Percentiles rank a stretch among this genome's conserved stretches.
Evolutionary conservation across 148 eudicot species (phyloP).

Genomic region (Camellia granthamiana): DNA sequence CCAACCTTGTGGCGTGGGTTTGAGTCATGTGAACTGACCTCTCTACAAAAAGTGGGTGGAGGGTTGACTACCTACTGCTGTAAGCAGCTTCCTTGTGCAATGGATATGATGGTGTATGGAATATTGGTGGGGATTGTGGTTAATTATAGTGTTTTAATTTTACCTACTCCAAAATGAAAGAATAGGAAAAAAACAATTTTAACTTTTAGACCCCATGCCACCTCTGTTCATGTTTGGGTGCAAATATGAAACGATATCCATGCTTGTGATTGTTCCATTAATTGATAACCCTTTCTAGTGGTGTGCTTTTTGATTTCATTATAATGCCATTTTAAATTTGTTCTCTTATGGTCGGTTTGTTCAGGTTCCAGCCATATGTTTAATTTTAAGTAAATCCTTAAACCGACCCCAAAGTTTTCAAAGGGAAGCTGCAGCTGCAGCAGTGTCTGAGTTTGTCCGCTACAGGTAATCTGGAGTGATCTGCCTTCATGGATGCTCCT

Average conservation of each 20-base stretch:
- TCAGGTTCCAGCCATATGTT: slow-evolving; percentile 65
- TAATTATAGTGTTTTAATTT: neutral
- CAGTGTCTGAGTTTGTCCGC: slow-evolving; percentile 80
- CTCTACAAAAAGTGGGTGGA: too few species aligned
- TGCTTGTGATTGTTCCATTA: slow-evolving; percentile 1
- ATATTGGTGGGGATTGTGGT: neutral
- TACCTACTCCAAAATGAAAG: neutral
- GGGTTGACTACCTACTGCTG: too few species aligned
- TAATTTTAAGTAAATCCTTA: slow-evolving; percentile 62
- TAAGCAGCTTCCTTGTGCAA: too few species aligned
- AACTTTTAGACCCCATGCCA: neutral
- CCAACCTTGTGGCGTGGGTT: too few species aligned
- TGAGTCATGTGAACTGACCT: too few species aligned
- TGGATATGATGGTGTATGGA: neutral
- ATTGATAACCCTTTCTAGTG: neutral
- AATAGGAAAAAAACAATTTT: neutral
- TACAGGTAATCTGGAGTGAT: slow-evolving; percentile 51
- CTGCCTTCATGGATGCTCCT: slow-evolving; percentile 5
- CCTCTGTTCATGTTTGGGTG: neutral
- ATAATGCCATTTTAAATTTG: slow-evolving; percentile 4
- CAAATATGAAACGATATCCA: neutral
- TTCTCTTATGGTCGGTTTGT: slow-evolving; percentile 15
- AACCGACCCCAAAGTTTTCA: slow-evolving; percentile 56
- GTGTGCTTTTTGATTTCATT: slow-evolving; percentile 5
- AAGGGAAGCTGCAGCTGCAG: slow-evolving; percentile 96